Percentiles rank a stretch among this genome's conserved stretches.
Conservation (phyloP, 1,284 basidiomycete genomes). For the Trichosporon ovoides region DNA sequence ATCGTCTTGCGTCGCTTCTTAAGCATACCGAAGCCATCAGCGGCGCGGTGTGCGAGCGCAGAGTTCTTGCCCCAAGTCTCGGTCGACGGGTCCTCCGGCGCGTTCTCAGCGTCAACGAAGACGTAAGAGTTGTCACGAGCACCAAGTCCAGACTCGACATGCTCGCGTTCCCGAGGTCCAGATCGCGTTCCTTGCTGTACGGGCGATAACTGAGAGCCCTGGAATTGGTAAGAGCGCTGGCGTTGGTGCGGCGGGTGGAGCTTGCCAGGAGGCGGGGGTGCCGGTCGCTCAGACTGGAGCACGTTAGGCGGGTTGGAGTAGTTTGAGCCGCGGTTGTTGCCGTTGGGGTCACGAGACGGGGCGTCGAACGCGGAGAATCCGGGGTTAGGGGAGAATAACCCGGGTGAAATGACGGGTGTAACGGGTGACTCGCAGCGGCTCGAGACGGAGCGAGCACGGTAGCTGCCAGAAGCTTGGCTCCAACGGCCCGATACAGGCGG, state of each 20-base stretch:
- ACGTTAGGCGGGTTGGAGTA: neutral
- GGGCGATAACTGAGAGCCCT: neutral
- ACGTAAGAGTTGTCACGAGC: conserved; percentile 43
- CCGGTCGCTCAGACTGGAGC: conserved; percentile 6
- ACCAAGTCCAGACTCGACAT: conserved; percentile 27
- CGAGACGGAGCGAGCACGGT: conserved; percentile 16
- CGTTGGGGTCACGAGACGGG: neutral
- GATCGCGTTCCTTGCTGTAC: neutral
- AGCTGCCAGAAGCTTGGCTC: conserved; percentile 17
- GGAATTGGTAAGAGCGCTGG: conserved; percentile 2
- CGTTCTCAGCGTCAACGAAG: conserved; percentile 36
- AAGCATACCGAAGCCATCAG: conserved; percentile 44
- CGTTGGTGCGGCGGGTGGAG: conserved; percentile 9
- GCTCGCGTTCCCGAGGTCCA: conserved; percentile 6
- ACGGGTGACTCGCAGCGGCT: conserved; percentile 23
- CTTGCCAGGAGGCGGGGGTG: conserved; percentile 20
- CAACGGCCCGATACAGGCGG: conserved; percentile 22
- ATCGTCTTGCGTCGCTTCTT: conserved; percentile 41
- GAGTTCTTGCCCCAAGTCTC: conserved; percentile 33
- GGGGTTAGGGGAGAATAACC: conserved; percentile 17
- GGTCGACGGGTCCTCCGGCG: conserved; percentile 24
- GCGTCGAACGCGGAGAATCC: conserved; percentile 6
- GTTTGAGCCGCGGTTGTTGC: neutral
- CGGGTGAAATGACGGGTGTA: conserved; percentile 23
- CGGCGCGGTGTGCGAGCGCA: conserved; percentile 22